Evolutionary conservation across 2,329 filamentous ascomycete genomes (phyloP), one percentile per base, ranked within the genome.

Genomic region (Fusarium heterosporum): DNA sequence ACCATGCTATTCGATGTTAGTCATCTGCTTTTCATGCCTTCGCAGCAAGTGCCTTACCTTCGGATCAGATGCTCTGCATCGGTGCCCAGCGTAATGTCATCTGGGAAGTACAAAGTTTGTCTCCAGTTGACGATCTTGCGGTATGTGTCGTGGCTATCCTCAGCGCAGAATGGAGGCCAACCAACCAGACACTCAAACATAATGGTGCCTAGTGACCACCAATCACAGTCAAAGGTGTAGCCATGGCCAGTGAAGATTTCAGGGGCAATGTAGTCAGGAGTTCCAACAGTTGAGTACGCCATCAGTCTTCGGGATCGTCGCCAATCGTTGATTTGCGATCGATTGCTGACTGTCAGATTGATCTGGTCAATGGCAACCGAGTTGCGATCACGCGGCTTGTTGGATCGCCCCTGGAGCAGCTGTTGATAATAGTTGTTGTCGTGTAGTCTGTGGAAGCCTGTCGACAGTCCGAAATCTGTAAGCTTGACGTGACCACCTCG

Each of bases 121-220:
- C 93, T 90, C 96, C 96, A 99, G 82, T 97, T 97, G 73, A 99
- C 93, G 78, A 99, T 99, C 86, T 99, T 99, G 71, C 95, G 91
- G 81, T 99, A 99, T 2, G 96, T 98, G 78, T 98, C 96, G 76
- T 97, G 95, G 62, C 93, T 92, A 77, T 98, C 95, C 78, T 99
- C 96, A 19, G 96, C 95, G 78, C 96, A 99, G 87, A 99, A 99
- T 29, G 96, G 96, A 55, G 96, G 96, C 96, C 96, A 99, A 73
- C 96, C 96, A 64, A 99, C 93, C 71, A 99, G 85, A 79, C 96
- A 99, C 80, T 99, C 96, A 74, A 98, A 99, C 96, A 99, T 98
- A 81, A 99, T 99, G 42, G 96, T 97, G 52, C 96, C 96, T 48
- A 99, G 87, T 22, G 93, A 97, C 96, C 96, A 99, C 96, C 96